Evolutionary conservation across 179 eudicot genomes (phyloP), one percentile per base, ranked within the genome.

Genomic region (Patellifolia procumbens): DNA sequence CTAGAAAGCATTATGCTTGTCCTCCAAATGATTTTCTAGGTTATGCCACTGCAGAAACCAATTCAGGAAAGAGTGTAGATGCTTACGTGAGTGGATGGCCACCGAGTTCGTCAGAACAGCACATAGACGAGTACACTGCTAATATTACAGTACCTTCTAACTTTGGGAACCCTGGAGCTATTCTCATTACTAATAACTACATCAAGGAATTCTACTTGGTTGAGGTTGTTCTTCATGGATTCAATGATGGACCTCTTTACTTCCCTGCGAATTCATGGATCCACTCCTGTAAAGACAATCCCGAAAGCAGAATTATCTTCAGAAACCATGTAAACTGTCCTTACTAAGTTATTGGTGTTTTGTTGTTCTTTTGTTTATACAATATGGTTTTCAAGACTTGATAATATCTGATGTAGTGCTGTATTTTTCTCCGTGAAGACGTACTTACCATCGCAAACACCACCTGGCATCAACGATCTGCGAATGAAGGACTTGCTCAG

Each of bases 211-310:
- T 91, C 78, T 81, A 84, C 87, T 81, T 93, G 83, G 86, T 85
- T 62, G 93, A 91, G 78, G 76, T 95, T 74, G 87, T 89, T 46
- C 69, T 95, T 70, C 89, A 87, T 58, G 93, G 94, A 43, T 89
- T 89, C 46, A 64, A 79, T 9, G 83, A 76, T 16, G 93, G 88
- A 13, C 91, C 88, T 49, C 4, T 90, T 0, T 81, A 80, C 85
- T 95, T 95, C 86, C 87, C 89, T 16, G 97, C 90, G 20, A 79
- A 90, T 80, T 84, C 99, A 19, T 95, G 99, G 99, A 89, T 95
- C 58, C 94, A 95, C 67, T 85, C 99, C 2, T 80, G 84, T n/a
- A 83, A 86, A 56, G 88, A 90, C 79, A 86, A 93, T 80, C 90
- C 91, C 45, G 93, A 89, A 56, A 93, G 93, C 83, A 80, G 99